Base-by-base conservation (phyloP, 1,284 basidiomycete species). In the Prillingera fragicola region DNA sequence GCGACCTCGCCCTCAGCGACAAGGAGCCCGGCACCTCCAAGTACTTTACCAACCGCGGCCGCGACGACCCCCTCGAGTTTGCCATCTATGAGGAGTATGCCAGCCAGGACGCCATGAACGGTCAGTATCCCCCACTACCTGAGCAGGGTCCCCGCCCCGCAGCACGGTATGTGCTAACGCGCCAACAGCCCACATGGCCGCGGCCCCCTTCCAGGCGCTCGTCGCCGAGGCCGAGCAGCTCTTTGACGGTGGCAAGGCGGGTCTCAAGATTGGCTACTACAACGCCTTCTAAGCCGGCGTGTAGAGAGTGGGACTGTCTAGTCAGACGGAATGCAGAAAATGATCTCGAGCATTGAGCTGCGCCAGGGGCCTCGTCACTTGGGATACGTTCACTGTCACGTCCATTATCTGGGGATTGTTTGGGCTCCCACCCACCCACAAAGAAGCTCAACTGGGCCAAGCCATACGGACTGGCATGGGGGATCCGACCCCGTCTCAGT, bases 51-150 rank as follows among this genome's bases (percentile, higher is more conserved):
- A 32, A 40, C 8, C 33, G 41, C 21, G 23, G 33, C 31, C 36
- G 21, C 28, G 27, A 35, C 14, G 49, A 50, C 49, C 38, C 36
- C 14, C 49, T 46, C 23, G n/a, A 33, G 26, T 50, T 46, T 33
- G 26, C 28, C 33, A 27, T 50, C 13, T 50, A 35, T 24, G 49
- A 50, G 44, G 49, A 50, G 44, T 50, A 50, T 38, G 41, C 27
- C 23, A 29, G 31, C 18, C 18, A 46, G 33, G 49, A 33, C 2
- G 49, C 49, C 13, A 15, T 46, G 3, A 22, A 45, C 14, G 38
- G 49, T 50, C 37, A 35, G 49, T 42, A 7, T 21, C 17, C 21
- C 33, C 8, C 21, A 21, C 22, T n/a, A 13, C 33, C 22, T 19
- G 33, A 14, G 22, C 33, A 4, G 2, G 22, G 22, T 17, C 34